A percentile compares a stretch with the other conserved stretches of the same genome.
phyloP scores from a whole-genome alignment of 2,329 filamentous ascomycete species.

The Monilinia aucupariae region DNA sequence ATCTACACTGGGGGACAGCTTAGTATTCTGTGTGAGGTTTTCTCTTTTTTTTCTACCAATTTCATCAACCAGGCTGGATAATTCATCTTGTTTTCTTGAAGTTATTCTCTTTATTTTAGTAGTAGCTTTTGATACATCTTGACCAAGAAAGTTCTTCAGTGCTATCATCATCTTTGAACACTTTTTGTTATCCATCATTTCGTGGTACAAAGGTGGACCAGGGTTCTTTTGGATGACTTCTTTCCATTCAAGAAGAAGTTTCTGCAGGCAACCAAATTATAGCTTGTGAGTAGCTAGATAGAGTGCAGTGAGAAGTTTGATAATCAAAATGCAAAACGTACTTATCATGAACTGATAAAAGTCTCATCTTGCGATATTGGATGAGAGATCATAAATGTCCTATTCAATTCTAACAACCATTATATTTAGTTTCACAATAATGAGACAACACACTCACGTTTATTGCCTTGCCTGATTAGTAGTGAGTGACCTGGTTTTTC shows the following conservation, averaged over 20 bases:
- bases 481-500: not conserved
- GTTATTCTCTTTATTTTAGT: not conserved
- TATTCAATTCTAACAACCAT: not conserved
- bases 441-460: not conserved
- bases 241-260: not conserved
- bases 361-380: not conserved
- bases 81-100: not conserved
- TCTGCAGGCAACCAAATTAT: not conserved
- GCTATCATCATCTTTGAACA: not conserved
- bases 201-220: not conserved
- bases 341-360: not conserved
- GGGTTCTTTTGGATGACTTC: not conserved
- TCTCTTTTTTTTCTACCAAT: not conserved
- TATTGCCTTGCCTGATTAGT: not conserved
- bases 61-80: not conserved
- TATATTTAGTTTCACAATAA: not conserved
- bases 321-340: not conserved
- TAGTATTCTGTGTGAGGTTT: not conserved
- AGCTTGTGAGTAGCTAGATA: not conserved
- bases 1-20: not conserved
- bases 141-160: slow-evolving; percentile 10
- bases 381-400: not conserved
- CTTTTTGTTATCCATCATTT: slow-evolving; percentile 2
- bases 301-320: not conserved
- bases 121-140: slow-evolving; percentile 1